phyloP scores from a whole-genome alignment of 257 asterid species.

The Primulina tabacum region DNA sequence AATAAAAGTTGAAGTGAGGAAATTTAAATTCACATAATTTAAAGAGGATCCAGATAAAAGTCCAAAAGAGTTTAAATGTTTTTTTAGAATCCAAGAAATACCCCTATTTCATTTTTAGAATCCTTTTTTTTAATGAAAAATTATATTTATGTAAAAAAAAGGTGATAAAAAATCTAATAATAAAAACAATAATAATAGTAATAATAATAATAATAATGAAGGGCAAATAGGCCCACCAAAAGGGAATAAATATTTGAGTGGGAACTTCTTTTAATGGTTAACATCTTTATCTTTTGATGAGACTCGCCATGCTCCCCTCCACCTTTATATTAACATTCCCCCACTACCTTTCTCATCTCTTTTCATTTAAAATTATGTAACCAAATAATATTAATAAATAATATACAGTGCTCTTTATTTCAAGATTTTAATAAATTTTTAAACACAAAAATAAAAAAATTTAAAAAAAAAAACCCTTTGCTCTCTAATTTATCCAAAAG shows the following conservation, averaged over 20 bases:
- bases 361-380: conserved; percentile 24
- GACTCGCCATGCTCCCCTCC: conserved; percentile 38
- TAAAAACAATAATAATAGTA: too few relatives aligned
- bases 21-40: too few relatives aligned
- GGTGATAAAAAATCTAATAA: too few relatives aligned
- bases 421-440: conserved; percentile 12
- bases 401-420: background rate
- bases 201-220: conserved; percentile 14
- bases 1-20: too few relatives aligned
- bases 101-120: too few relatives aligned
- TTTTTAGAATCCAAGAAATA: too few relatives aligned
- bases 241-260: conserved; percentile 38
- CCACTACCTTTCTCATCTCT: conserved; percentile 28
- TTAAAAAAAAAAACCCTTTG: conserved; percentile 9
- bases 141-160: too few relatives aligned
- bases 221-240: conserved; percentile 47
- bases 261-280: conserved; percentile 77
- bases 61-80: too few relatives aligned
- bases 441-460: background rate
- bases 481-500: conserved; percentile 1
- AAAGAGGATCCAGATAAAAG: too few relatives aligned
- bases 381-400: background rate
- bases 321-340: conserved; percentile 30
- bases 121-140: too few relatives aligned
- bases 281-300: conserved; percentile 49